A percentile compares a stretch with the other conserved stretches of the same genome.
phyloP scores from a whole-genome alignment of 2,329 filamentous ascomycete species.

The Penicillium glabrum region DNA sequence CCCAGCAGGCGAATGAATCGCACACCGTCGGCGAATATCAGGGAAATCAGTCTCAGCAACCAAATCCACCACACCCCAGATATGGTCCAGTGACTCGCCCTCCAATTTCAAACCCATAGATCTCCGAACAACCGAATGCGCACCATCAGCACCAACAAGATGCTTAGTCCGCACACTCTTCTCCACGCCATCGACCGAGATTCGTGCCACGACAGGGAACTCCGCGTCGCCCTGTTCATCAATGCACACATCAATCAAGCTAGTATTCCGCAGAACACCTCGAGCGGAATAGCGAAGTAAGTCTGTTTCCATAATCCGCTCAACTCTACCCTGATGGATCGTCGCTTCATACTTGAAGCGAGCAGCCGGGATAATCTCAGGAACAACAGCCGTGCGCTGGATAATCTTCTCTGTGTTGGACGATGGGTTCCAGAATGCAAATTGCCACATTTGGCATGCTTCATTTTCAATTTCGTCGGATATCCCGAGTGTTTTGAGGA shows the following conservation, averaged over 20 bases:
- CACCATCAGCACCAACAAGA: conserved; percentile 70
- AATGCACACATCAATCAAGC: conserved; percentile 60
- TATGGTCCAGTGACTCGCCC: conserved; percentile 68
- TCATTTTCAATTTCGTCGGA: conserved; percentile 40
- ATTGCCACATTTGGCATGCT: conserved; percentile 52
- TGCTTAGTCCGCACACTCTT: conserved; percentile 63
- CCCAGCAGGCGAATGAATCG: conserved; percentile 71
- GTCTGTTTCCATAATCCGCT: conserved; percentile 68
- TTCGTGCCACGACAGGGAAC: conserved; percentile 34
- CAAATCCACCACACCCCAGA: conserved; percentile 78
- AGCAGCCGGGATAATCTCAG: conserved; percentile 61
- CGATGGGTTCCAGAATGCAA: conserved; percentile 68
- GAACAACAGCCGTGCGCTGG: conserved; percentile 57
- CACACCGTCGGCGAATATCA: conserved; percentile 77
- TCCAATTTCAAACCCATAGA: conserved; percentile 53
- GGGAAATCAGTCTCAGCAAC: conserved; percentile 73
- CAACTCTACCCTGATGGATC: conserved; percentile 70
- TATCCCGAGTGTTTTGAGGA: conserved; percentile 44
- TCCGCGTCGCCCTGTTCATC: conserved; percentile 49
- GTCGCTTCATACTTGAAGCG: conserved; percentile 70
- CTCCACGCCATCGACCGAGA: conserved; percentile 29
- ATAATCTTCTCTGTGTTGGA: conserved; percentile 54
- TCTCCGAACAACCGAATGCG: conserved; percentile 64
- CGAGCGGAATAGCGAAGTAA: conserved; percentile 60
- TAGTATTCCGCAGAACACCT: conserved; percentile 64